These are phyloP conservation scores for Exidia glandulosa DNA, from an alignment of 768 basidiomycete species.

Conservation along the genomic window DNA sequence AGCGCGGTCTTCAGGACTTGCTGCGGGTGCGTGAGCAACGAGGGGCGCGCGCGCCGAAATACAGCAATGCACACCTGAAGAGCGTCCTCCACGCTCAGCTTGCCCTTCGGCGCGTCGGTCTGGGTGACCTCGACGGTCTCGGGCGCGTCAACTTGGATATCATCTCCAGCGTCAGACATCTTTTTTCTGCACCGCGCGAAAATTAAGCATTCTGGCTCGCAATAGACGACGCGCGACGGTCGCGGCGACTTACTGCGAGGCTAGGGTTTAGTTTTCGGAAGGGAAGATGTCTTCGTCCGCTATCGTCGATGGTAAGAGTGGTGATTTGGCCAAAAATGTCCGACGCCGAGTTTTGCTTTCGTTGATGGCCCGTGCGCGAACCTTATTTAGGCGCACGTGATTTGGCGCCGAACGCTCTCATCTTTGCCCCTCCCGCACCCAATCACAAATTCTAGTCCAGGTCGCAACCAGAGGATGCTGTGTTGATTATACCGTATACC, in stretches of 20 bases:
- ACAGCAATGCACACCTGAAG: conserved; percentile 48
- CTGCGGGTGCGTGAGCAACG: conserved; percentile 28
- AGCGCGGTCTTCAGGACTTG: conserved; percentile 99
- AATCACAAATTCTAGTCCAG: no score
- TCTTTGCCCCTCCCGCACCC: no score
- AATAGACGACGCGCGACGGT: neutral
- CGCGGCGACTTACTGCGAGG: neutral
- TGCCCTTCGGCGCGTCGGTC: conserved; percentile 86
- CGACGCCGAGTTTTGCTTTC: neutral
- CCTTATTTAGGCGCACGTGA: no score
- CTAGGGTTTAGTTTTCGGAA: conserved; percentile 7
- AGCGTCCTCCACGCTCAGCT: conserved; percentile 91
- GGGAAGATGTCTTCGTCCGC: conserved; percentile 82
- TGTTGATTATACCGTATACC: no score
- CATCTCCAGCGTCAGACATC: conserved; percentile 99
- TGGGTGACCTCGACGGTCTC: conserved; percentile 64
- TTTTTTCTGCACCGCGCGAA: conserved; percentile 23
- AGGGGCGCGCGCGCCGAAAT: no score
- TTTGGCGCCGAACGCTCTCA: no score
- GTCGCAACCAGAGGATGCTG: no score
- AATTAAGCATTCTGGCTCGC: conserved; percentile 5
- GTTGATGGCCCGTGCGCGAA: neutral
- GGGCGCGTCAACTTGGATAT: conserved; percentile 62
- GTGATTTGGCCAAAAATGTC: neutral
- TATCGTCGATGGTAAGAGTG: conserved; percentile 74